Base-by-base conservation (phyloP, 1,284 basidiomycete genomes). In the Exobasidium rhododendri region DNA sequence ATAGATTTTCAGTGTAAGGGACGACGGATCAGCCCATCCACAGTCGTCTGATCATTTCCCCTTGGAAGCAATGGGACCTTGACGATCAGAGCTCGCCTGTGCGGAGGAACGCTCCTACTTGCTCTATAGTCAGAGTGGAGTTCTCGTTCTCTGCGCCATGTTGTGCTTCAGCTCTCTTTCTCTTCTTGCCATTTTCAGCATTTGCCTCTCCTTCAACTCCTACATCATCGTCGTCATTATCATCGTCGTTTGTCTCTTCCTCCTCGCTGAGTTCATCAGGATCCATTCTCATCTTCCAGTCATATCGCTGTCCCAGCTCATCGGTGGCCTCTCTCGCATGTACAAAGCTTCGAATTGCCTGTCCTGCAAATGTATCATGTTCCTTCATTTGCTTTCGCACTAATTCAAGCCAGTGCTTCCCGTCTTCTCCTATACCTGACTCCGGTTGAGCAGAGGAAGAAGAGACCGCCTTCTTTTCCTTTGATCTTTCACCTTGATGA, bases 281-380 rank as follows among this genome's bases (percentile, higher is more conserved):
- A 11, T 45, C 52, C 31, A 59, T 26, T 31, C 31, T 40, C 61
- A 56, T 62, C 44, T 62, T 62, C 61, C 61, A 62, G 31, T 62
- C 61, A 29, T 62, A 62, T 26, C 46, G 20, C n/a, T 59, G 49
- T 17, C 61, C 61, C 20, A 32, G 51, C 35, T 62, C 56, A 40
- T 62, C 61, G 17, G 61, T 47, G 11, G 61, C 61, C n/a, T 46
- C 35, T 24, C 45, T 57, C 20, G 52, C 49, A 53, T 62, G 61
- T 40, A 45, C 43, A 50, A 50, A 62, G 14, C 32, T 47, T 20
- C 61, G 22, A 22, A 44, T 47, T 10, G 55, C 45, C 20, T 46
- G 32, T 2, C 31, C 44, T 14, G 56, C 56, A 26, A 40, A 26
- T 10, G 24, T 6, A 31, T 62, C 61, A 31, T 58, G 55, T 24